A percentile compares a stretch with the other conserved stretches of the same genome.
Evolutionary conservation across 1,284 basidiomycete species (phyloP).

Genomic region (Cerioporus squamosus): DNA sequence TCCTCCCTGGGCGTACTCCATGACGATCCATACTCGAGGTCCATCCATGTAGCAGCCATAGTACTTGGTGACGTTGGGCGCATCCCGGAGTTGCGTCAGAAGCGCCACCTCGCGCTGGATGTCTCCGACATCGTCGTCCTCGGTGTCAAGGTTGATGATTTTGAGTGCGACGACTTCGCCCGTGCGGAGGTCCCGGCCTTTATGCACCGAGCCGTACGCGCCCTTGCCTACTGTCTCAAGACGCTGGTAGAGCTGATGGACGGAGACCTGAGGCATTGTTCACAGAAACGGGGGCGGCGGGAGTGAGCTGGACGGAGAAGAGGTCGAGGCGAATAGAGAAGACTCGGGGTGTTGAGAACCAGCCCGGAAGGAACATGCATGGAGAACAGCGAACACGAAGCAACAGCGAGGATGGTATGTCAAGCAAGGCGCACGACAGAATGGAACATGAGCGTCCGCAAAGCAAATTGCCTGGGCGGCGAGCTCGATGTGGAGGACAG

Average conservation of each 20-base stretch:
- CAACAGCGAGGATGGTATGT: background rate
- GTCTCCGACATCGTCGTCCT: constrained; percentile 95
- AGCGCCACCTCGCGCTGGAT: constrained; percentile 97
- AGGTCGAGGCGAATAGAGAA: constrained; percentile 1
- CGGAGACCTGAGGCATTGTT: constrained; percentile 34
- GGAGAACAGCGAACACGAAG: background rate
- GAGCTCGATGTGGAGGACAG: constrained; percentile 8
- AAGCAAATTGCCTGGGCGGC: background rate
- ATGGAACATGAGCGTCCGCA: constrained; percentile 5
- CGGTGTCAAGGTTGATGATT: constrained; percentile 97
- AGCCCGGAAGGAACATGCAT: constrained; percentile 13
- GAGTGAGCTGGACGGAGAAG: background rate
- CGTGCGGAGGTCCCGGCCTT: constrained; percentile 83
- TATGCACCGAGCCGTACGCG: constrained; percentile 95
- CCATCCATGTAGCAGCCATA: constrained; percentile 96
- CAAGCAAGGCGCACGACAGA: constrained; percentile 5
- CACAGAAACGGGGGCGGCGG: background rate
- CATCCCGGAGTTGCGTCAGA: constrained; percentile 86
- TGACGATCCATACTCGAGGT: constrained; percentile 97
- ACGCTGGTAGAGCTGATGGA: constrained; percentile 52
- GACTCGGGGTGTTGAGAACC: constrained; percentile 12
- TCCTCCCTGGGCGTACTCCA: constrained; percentile 98
- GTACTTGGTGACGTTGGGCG: constrained; percentile 93
- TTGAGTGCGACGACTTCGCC: constrained; percentile 94
- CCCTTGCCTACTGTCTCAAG: constrained; percentile 84